These are phyloP conservation scores for Ganoderma boninense DNA, from an alignment of 1,284 basidiomycete genomes.

Conservation along the genomic window DNA sequence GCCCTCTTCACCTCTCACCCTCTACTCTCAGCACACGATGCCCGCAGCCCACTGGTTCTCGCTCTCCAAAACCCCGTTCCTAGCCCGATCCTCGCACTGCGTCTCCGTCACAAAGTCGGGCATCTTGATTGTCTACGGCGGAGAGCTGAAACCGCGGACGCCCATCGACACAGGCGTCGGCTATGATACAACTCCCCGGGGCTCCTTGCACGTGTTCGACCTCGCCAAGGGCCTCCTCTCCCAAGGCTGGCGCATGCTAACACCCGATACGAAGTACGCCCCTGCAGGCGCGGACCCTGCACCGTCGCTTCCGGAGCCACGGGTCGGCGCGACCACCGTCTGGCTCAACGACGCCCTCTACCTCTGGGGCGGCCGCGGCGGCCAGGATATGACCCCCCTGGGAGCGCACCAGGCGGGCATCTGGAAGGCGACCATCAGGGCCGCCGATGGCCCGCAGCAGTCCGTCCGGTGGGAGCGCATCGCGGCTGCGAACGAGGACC, in stretches of 20 bases:
- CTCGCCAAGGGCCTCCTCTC: slow-evolving; percentile 20
- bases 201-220: slow-evolving; percentile 41
- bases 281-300: slow-evolving; percentile 4
- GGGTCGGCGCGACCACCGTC: slow-evolving; percentile 49
- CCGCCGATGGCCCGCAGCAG: slow-evolving; percentile 16
- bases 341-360: slow-evolving; percentile 42
- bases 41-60: slow-evolving; percentile 36
- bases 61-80: slow-evolving; percentile 32
- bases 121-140: slow-evolving; percentile 46
- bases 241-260: slow-evolving; percentile 29
- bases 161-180: slow-evolving; percentile 44
- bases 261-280: slow-evolving; percentile 16
- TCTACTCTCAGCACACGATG: slow-evolving; percentile 20
- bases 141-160: slow-evolving; percentile 49
- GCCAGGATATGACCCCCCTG: slow-evolving; percentile 48
- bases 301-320: slow-evolving; percentile 35
- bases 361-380: slow-evolving; percentile 55
- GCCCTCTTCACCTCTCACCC: neutral
- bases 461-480: slow-evolving; percentile 40
- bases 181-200: slow-evolving; percentile 23
- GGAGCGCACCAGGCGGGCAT: slow-evolving; percentile 41
- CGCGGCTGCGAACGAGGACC: slow-evolving; percentile 33
- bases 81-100: slow-evolving; percentile 45
- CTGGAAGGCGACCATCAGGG: slow-evolving; percentile 35
- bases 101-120: slow-evolving; percentile 38